These are phyloP conservation scores for Agastache rugosa DNA, from an alignment of 257 asterid genomes.

Conservation along the genomic window DNA sequence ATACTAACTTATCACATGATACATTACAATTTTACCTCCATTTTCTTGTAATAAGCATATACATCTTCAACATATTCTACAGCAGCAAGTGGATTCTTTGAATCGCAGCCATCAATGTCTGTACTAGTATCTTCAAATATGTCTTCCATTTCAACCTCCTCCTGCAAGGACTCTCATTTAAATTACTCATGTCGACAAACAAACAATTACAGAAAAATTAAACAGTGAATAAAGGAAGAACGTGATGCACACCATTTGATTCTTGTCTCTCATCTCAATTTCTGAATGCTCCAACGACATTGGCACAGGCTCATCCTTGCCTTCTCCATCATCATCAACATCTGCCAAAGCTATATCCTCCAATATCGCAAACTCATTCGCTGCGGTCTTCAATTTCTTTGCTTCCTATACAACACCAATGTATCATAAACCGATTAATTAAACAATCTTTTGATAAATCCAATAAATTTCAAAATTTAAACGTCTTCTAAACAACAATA, in stretches of 20 bases:
- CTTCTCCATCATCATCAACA: conserved; percentile 50
- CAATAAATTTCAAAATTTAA: background rate
- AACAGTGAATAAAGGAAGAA: background rate
- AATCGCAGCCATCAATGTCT: conserved; percentile 68
- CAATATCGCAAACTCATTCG: conserved; percentile 40
- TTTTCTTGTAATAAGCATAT: conserved; percentile 64
- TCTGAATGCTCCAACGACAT: conserved; percentile 73
- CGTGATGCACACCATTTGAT: conserved; percentile 50
- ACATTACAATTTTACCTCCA: conserved; percentile 59
- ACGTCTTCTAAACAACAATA: background rate
- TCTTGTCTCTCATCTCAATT: conserved; percentile 38
- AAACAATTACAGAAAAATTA: background rate
- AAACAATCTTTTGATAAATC: background rate
- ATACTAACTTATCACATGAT: background rate
- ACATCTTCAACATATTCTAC: conserved; percentile 70
- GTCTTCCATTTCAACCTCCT: conserved; percentile 86
- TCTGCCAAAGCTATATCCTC: conserved; percentile 61
- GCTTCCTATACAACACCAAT: conserved; percentile 37
- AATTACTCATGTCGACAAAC: conserved; percentile 1
- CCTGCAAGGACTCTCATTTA: conserved; percentile 12
- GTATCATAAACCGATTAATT: background rate
- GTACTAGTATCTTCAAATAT: conserved; percentile 59
- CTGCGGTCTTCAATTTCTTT: conserved; percentile 47
- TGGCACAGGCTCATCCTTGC: conserved; percentile 69
- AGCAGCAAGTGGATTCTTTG: conserved; percentile 63